phyloP scores from a whole-genome alignment of 2,329 filamentous ascomycete genomes.

The Neocatenulostroma microsporum region DNA sequence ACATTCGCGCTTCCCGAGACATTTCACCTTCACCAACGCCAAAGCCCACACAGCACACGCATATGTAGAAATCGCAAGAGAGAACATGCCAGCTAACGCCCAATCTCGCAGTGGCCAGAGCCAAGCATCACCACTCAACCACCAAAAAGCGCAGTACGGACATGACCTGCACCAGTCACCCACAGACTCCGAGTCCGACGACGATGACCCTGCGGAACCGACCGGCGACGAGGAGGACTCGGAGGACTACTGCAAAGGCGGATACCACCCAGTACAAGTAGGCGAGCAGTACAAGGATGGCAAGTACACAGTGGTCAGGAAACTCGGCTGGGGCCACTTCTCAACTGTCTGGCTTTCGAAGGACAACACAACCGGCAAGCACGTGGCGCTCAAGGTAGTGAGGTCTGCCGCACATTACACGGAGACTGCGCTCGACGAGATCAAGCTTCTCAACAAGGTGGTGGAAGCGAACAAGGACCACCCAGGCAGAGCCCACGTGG shows the following conservation, averaged over 20 bases:
- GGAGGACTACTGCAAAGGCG: slow-evolving; percentile 98
- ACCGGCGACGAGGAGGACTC: slow-evolving; percentile 98
- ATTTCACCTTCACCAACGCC: background rate
- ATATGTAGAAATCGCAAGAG: background rate
- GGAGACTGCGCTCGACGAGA: slow-evolving; percentile 97
- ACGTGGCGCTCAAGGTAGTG: slow-evolving; percentile 96
- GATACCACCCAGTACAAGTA: slow-evolving; percentile 89
- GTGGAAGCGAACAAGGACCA: slow-evolving; percentile 92
- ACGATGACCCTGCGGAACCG: slow-evolving; percentile 74
- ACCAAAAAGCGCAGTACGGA: slow-evolving; percentile 36
- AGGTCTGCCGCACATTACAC: slow-evolving; percentile 97
- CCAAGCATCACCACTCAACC: slow-evolving; percentile 22
- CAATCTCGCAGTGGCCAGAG: slow-evolving; percentile 17
- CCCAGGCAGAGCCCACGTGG: slow-evolving; percentile 88
- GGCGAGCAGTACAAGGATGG: slow-evolving; percentile 97
- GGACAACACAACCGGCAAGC: slow-evolving; percentile 82
- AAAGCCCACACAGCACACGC: background rate
- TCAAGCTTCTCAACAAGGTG: slow-evolving; percentile 95
- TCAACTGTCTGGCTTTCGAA: slow-evolving; percentile 85
- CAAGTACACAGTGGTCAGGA: slow-evolving; percentile 91
- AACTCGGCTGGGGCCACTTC: slow-evolving; percentile 97
- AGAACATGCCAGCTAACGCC: slow-evolving; percentile 19
- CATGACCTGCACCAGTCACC: slow-evolving; percentile 63
- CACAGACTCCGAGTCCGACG: slow-evolving; percentile 54
- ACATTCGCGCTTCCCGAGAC: background rate